Evolutionary conservation across 768 basidiomycete species (phyloP), one percentile per base, ranked within the genome.

Genomic region (Phanerodontia chrysosporium): DNA sequence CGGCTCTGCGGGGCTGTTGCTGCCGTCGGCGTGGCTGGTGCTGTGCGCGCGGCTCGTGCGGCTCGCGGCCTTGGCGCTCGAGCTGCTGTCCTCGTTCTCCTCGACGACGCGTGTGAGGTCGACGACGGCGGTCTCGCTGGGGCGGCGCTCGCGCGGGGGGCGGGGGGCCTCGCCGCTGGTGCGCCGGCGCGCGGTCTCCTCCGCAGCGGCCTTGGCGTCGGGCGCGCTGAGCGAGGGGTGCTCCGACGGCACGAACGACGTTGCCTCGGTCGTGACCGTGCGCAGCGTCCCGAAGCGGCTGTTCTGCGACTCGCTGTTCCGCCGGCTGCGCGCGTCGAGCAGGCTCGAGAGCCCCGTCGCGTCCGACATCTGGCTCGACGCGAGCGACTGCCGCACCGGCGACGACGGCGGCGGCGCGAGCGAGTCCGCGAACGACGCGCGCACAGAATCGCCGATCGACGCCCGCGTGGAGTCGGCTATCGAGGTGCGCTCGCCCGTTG

Each of bases 221-320:
- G 85, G 78, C 32, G 79, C 78, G 22, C 80, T 80, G 55, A 89
- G 74, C 10, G 87, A 88, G 5, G 86, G 85, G 14, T 76, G 73
- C 65, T 90, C 90, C 42, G 76, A 74, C 0, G 70, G 67, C 16
- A 67, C 70, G 39, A 80, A 70, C 39, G 87, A 89, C 21, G 90
- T 93, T 60, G 86, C 78, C 62, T 92, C 90, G 29, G 92, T 93
- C 30, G 85, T 90, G 21, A 86, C 76, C n/a, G 91, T 92, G 66
- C 89, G 79, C 61, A 92, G 83, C 12, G 91, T 93, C 44, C 85
- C 89, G 70, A 84, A 92, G 68, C 83, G 86, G 67, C 82, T 85
- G 62, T 76, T 75, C 45, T 72, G 75, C 58, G 62, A 64, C 55
- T 76, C 75, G 52, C 72, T 78, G 56, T 71, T 76, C 52, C 77